Conservation (phyloP, 192 early-diverging fungal genomes). For the Backusella psychrophila region DNA sequence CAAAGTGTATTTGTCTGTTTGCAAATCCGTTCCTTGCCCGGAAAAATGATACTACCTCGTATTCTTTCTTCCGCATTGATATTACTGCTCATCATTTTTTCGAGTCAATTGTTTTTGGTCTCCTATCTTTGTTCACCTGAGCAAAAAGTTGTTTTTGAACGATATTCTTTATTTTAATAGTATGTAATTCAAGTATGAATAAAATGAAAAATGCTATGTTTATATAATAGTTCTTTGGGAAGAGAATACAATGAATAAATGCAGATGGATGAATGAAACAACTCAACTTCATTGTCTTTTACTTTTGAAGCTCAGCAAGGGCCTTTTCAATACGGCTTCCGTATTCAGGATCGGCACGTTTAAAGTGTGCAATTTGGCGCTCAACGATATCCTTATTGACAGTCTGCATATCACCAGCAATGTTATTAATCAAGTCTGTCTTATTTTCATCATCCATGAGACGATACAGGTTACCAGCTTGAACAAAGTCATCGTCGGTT, state of each 20-base stretch:
- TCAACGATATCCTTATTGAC: constrained; percentile 63
- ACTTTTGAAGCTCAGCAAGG: not conserved
- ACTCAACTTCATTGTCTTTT: not conserved
- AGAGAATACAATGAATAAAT: not conserved
- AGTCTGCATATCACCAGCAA: constrained; percentile 58
- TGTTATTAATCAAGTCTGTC: constrained; percentile 58
- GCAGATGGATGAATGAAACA: not conserved
- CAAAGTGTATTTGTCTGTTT: not conserved
- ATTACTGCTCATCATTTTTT: not conserved
- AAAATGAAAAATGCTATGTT: not conserved
- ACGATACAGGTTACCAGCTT: constrained; percentile 64
- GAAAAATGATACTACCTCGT: not conserved
- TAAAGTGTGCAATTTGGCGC: constrained; percentile 68
- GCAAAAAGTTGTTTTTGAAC: not conserved
- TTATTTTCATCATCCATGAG: constrained; percentile 61
- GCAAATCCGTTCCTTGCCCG: not conserved
- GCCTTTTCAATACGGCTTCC: constrained; percentile 64
- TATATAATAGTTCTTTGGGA: not conserved
- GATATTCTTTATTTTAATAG: not conserved
- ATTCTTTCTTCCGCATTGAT: not conserved
- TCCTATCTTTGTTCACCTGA: not conserved
- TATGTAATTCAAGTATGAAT: not conserved
- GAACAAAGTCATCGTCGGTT: constrained; percentile 64
- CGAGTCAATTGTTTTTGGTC: not conserved
- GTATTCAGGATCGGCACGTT: constrained; percentile 71